Evolutionary conservation across 257 asterid species (phyloP), one percentile per base, ranked within the genome.

Genomic region (Solanum sparsipilum): DNA sequence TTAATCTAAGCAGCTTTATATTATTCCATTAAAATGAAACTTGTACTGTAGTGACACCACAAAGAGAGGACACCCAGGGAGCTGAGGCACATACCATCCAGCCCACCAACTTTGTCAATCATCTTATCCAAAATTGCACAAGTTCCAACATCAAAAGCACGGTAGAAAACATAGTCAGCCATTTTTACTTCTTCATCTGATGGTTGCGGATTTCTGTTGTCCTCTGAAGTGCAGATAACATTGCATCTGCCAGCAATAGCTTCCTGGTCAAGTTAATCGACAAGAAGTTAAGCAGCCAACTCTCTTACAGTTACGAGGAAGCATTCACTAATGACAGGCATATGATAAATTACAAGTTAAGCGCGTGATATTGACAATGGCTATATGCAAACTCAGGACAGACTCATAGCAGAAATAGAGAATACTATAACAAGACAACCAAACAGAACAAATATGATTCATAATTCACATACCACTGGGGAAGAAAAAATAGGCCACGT

Each of bases 231-330:
- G 92, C 99, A 97, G 58, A 97, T 91, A 76, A 96, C 93, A 89
- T 91, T 90, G 96, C 98, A 96, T 90, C 95, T 97, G 52, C 98
- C 98, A 92, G 95, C 96, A 91, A 97, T 91, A 60, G 95, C 94
- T 93, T 97, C 99, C 99, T 97, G 92, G 73, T 90, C 44, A 82
- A 48, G 71, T 73, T 60, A 83, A 85, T 85, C 67, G 52, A 87
- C 41, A 73, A 35, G 79, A 31, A 86, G 72, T 15, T 39, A 58
- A 60, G 85, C 36, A 76, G 88, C 41, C 60, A 73, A 29, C 84
- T 71, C 87, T 41, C 74, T 34, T 88, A 29, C 82, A 13, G 70
- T 74, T 44, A 87, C n/a, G 48, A 20, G 29, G 74, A 46, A 68
- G 60, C 44, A 52, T 27, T 78, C 36, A 41, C 67, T 46, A 16